Evolutionary conservation across 139 green algal genomes (phyloP), one percentile per base, ranked within the genome.

Genomic region (Coelastrella sp.): DNA sequence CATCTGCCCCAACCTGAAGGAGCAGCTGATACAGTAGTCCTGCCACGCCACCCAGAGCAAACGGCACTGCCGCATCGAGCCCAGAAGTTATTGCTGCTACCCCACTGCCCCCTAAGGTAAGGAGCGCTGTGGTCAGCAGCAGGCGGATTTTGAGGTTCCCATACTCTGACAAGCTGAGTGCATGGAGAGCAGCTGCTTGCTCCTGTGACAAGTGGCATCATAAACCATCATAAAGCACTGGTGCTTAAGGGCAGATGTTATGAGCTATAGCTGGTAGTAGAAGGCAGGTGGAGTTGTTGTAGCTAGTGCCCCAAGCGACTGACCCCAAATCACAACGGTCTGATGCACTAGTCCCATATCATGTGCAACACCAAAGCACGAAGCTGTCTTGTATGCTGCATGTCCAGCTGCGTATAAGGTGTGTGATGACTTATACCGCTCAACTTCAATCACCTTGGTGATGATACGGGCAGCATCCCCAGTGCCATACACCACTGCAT

Each of bases 1-100:
- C 85, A 84, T 90, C 85, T 24, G 85, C 85, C 10, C 85, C 85
- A 7, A 90, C n/a, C 73, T 90, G 95, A 85, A 98, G 93, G 82
- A 97, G 88, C 85, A 91, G 93, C 89, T 97, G 95, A 89, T 98
- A 98, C 25, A 94, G 65, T 65, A 98, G 80, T 60, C 93, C 94
- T 24, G 90, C 92, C 8, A 84, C 14, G 6, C 96, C 96, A 7
- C 96, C 96, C 14, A 94, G 83, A 3, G 92, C 92, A 94, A 98
- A 98, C 1, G 96, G 95, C 81, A 94, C 49, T 22, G 96, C 96
- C 10, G 90, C 90, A 22, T 93, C 92, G 9, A 58, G 89, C 11
- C 87, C 95, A 87, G 68, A 88, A 65, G 8, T 79, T 8, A 90
- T 80, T 74, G 80, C 93, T 7, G 94, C 90, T 22, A 96, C 70